phyloP scores from a whole-genome alignment of 441 rosid genomes.

The Geranium incanum region DNA sequence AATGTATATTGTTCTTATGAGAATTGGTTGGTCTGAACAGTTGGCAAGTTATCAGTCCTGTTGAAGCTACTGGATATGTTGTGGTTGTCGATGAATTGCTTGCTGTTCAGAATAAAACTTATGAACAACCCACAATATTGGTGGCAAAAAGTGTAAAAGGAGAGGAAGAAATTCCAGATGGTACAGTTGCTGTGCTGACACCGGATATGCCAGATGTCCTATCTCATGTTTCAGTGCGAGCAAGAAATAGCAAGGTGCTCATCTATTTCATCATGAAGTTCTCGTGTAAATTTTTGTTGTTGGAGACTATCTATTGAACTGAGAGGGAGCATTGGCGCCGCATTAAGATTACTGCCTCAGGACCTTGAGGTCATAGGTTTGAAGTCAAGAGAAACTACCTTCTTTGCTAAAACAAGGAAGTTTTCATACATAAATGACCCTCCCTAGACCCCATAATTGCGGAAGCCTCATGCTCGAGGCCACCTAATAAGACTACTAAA shows the following conservation, averaged over 20 bases:
- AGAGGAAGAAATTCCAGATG: conserved; percentile 98
- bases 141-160: conserved; percentile 90
- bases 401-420: neutral
- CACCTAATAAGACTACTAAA: neutral
- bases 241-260: conserved; percentile 91
- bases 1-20: conserved; percentile 24
- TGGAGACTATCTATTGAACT: conserved; percentile 18
- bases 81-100: conserved; percentile 79
- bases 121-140: conserved; percentile 70
- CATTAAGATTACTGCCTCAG: neutral
- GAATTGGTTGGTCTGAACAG: conserved; percentile 44
- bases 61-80: conserved; percentile 80
- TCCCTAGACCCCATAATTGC: neutral
- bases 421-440: neutral
- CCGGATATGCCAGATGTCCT: conserved; percentile 99
- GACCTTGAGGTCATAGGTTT: neutral
- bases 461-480: neutral
- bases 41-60: conserved; percentile 98
- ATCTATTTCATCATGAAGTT: conserved; percentile 23
- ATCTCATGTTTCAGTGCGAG: conserved; percentile 98
- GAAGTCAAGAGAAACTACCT: neutral
- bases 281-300: conserved; percentile 9
- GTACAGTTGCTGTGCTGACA: conserved; percentile 95
- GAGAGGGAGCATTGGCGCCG: neutral
- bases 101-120: conserved; percentile 75